Conservation (phyloP, 306 rosid genomes). For the Ormosia emarginata region DNA sequence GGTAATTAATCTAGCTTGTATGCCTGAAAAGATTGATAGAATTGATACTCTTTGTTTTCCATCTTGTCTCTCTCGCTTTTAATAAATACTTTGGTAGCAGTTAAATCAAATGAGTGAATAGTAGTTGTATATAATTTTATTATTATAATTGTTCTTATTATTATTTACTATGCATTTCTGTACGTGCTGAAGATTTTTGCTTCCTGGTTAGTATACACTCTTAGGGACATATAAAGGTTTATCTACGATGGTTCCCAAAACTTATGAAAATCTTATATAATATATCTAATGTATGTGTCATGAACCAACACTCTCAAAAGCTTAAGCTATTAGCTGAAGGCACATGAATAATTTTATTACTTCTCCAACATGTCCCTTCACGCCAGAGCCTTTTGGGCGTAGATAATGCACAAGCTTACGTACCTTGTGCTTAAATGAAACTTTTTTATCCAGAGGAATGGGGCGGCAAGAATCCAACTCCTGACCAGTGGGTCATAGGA, state of each 20-base stretch:
- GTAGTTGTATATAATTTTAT: neutral
- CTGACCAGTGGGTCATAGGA: no score
- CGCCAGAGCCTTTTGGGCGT: no score
- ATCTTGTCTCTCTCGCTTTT: neutral
- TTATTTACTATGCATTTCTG: neutral
- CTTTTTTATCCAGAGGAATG: no score
- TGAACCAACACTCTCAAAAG: no score
- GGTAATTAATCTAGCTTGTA: constrained; percentile 39
- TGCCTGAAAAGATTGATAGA: neutral
- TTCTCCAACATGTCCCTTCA: no score
- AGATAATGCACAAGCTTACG: no score
- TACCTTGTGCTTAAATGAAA: no score
- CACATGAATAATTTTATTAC: no score
- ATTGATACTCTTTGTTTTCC: neutral
- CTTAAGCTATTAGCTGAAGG: no score
- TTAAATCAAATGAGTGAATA: neutral
- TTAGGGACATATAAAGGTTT: neutral
- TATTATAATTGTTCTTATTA: neutral
- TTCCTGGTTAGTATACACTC: neutral
- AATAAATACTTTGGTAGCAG: neutral
- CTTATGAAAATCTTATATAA: neutral
- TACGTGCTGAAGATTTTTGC: neutral
- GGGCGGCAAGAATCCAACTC: no score
- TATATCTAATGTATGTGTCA: neutral
- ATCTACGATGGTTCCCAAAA: neutral